Conservation (phyloP, 2,329 filamentous ascomycete species). For the Hirsutella thompsonii region DNA sequence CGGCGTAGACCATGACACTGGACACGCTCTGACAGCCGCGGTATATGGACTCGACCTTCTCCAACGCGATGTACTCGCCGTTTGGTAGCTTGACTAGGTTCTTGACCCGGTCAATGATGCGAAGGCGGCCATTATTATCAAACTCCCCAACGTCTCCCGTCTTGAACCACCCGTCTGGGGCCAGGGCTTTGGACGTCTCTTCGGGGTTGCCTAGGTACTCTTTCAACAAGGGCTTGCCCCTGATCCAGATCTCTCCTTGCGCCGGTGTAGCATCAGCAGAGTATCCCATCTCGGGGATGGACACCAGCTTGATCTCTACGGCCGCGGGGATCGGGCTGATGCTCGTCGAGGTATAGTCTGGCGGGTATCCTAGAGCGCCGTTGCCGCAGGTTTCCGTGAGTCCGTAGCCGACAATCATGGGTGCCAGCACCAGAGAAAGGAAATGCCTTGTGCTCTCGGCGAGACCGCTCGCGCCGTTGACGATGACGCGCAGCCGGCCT, state of each 20-base stretch:
- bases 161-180: conserved; percentile 88
- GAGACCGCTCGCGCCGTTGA: conserved; percentile 91
- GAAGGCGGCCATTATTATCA: conserved; percentile 64
- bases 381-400: conserved; percentile 86
- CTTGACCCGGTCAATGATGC: conserved; percentile 93
- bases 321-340: conserved; percentile 68
- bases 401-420: conserved; percentile 91
- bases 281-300: conserved; percentile 83
- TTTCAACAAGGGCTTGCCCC: conserved; percentile 59
- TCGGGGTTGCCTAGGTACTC: conserved; percentile 79
- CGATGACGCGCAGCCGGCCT: conserved; percentile 73
- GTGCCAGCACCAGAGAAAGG: conserved; percentile 81
- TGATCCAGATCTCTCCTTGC: conserved; percentile 87
- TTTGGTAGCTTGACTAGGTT: conserved; percentile 93
- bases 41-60: conserved; percentile 90
- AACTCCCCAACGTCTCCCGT: conserved; percentile 94
- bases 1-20: conserved; percentile 82
- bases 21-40: conserved; percentile 64
- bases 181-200: conserved; percentile 68
- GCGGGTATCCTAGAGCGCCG: conserved; percentile 68
- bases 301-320: conserved; percentile 83
- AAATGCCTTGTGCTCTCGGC: conserved; percentile 80
- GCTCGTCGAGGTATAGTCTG: conserved; percentile 67
- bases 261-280: conserved; percentile 59
- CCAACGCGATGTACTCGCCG: conserved; percentile 92